Conservation (phyloP, 805 yeast genomes). For the Kodamaea lidongshanica region DNA sequence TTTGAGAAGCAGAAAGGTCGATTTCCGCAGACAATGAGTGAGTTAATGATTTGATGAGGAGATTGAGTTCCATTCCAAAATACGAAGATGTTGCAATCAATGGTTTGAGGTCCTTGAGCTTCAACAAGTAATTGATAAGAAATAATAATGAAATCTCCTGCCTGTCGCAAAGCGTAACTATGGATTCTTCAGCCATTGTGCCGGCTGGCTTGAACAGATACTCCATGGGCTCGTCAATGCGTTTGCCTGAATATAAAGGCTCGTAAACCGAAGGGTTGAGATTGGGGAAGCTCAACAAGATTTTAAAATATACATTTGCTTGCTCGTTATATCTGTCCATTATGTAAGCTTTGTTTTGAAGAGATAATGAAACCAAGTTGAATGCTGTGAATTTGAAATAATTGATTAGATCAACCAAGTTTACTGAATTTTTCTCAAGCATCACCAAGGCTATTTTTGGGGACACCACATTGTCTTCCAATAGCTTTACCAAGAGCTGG, state of each 20-base stretch:
- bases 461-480: conserved; percentile 9
- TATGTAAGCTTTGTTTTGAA: conserved; percentile 5
- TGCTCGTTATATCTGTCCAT: conserved; percentile 9
- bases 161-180: conserved; percentile 14
- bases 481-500: conserved; percentile 12
- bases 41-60: conserved; percentile 17
- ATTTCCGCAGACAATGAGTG: conserved; percentile 19
- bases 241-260: conserved; percentile 3
- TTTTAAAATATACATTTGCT: conserved; percentile 22
- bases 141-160: conserved; percentile 28
- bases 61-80: conserved; percentile 15
- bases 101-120: conserved; percentile 14
- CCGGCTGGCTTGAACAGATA: conserved; percentile 6
- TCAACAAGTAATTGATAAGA: conserved; percentile 19
- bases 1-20: conserved; percentile 17
- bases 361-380: conserved; percentile 19
- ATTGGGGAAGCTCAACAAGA: conserved; percentile 20
- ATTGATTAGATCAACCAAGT: conserved; percentile 16
- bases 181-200: conserved; percentile 5
- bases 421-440: conserved; percentile 11
- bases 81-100: conserved; percentile 11
- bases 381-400: conserved; percentile 25
- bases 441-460: conserved; percentile 20
- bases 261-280: conserved; percentile 10
- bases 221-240: conserved; percentile 2